A percentile compares a stretch with the other conserved stretches of the same genome.
phyloP scores from a whole-genome alignment of 2,329 filamentous ascomycete species.

The Colletotrichum theobromicola region DNA sequence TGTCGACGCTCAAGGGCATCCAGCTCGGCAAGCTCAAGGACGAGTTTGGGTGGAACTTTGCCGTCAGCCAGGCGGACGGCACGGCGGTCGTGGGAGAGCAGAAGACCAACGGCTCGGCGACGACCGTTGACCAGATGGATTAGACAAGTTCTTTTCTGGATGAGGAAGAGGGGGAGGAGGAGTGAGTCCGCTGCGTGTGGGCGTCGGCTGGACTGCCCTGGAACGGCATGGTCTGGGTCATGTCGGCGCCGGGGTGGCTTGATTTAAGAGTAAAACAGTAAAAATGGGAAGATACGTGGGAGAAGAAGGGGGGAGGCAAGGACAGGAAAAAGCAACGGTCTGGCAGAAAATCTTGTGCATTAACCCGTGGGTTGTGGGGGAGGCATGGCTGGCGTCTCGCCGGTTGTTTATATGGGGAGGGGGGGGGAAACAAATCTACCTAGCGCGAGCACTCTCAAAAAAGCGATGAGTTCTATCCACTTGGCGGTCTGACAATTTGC shows the following conservation, averaged over 20 bases:
- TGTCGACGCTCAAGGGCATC: conserved; percentile 81
- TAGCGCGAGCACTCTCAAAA: background rate
- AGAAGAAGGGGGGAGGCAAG: background rate
- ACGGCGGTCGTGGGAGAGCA: conserved; percentile 39
- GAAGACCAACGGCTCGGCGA: conserved; percentile 20
- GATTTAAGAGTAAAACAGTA: background rate
- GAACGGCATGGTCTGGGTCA: background rate
- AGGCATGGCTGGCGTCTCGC: background rate
- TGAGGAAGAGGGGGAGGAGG: background rate
- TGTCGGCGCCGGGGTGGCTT: background rate
- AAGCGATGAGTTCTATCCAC: background rate
- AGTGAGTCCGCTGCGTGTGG: background rate
- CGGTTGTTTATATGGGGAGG: background rate
- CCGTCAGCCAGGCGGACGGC: conserved; percentile 51
- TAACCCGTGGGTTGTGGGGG: background rate
- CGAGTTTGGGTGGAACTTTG: conserved; percentile 72
- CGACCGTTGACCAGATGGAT: conserved; percentile 39
- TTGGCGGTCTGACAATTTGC: background rate
- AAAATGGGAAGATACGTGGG: background rate
- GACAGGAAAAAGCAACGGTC: background rate
- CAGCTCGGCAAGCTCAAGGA: conserved; percentile 84
- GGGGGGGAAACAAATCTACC: background rate
- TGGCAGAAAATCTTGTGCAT: background rate
- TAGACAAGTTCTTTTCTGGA: conserved; percentile 8
- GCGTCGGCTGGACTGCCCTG: background rate